Percentiles rank a stretch among this genome's conserved stretches.
Conservation (phyloP, 805 yeast genomes). For the Nakazawaea wyomingensis region DNA sequence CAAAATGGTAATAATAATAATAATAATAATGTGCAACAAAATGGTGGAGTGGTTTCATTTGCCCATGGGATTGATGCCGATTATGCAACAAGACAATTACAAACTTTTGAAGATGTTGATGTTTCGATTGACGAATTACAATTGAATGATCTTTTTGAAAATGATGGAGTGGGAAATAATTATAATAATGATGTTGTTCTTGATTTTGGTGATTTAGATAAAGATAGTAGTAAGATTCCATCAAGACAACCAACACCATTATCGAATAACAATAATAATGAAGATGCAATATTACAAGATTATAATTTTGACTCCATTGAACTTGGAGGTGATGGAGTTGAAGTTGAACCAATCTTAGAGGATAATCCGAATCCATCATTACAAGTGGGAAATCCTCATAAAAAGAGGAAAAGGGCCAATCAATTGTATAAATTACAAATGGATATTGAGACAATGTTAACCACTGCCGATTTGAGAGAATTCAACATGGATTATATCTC, state of each 20-base stretch:
- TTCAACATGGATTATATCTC: not conserved
- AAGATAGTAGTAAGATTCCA: not conserved
- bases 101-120: not conserved
- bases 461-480: not conserved
- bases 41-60: not conserved
- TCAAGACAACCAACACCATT: conserved; percentile 4
- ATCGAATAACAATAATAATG: not conserved
- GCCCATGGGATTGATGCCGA: conserved; percentile 11
- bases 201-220: conserved; percentile 5
- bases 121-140: not conserved
- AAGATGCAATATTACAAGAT: not conserved
- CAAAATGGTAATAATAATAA: not conserved
- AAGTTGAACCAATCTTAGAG: no score
- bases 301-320: conserved; percentile 7
- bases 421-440: not conserved
- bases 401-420: not conserved
- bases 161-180: not conserved
- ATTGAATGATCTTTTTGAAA: not conserved
- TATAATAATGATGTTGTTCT: not conserved
- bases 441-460: not conserved
- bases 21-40: no score
- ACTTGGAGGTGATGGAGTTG: not conserved
- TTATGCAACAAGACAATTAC: not conserved
- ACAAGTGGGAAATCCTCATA: no score
- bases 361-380: no score